Base-by-base conservation (phyloP, 108 stramenopile genomes). In the Pseudonitzschia multiseries region DNA sequence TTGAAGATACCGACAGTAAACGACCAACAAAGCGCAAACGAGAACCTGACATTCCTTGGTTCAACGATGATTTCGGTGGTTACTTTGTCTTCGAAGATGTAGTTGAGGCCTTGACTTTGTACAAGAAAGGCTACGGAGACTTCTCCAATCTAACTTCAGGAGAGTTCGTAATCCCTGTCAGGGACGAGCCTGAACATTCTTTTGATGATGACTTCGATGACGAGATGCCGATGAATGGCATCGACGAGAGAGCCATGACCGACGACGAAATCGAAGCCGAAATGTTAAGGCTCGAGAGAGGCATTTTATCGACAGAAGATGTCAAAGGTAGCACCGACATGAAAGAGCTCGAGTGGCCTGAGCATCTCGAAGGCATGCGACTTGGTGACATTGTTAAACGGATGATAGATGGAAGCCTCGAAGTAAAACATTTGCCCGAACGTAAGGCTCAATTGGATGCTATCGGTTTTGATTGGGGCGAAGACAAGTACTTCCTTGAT, bases 391-490 rank as follows among this genome's bases (percentile, higher is more conserved):
- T 91, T 67, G 87, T 88, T 0, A 43, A 61, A 59, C 83, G 94
- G 0, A 92, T 95, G 26, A 85, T 83, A 59, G 89, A 91, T 42
- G 95, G 95, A 46, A 90, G 89, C 79, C 88, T 96, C n/a, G 92
- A 90, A 78, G 92, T 92, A 48, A 89, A 85, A 70, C 93, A 93
- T 73, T 62, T 93, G 22, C 81, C 89, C 0, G 89, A 86, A 74
- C 81, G 93, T 65, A 94, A 89, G 74, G 84, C 79, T 48, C 78
- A 83, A 72, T 79, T 97, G 29, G 94, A 97, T 70, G 77, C 77
- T 2, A 79, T 97, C 52, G 93, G 74, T 9, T 97, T 97, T 72
- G 93, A 93, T 56, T 97, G 96, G 96, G 96, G 96, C 10, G 92
- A 94, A 65, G 79, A 81, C 14, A 80, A 71, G 65, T 71, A 83